Evolutionary conservation across 768 basidiomycete genomes (phyloP).

Genomic region (Tremella yokohamensis): DNA sequence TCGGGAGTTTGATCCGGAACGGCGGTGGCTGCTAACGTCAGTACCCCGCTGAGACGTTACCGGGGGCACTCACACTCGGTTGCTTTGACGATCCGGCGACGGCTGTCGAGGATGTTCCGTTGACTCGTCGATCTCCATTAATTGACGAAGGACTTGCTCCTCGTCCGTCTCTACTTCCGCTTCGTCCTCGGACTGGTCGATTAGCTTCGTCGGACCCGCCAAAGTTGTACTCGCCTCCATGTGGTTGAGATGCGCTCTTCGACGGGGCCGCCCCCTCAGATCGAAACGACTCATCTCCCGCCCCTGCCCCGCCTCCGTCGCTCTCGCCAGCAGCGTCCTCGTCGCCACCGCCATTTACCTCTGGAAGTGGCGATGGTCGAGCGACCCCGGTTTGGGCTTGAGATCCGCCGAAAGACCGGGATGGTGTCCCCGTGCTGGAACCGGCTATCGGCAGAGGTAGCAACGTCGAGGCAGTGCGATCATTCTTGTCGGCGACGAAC

Average conservation of each 20-base stretch:
- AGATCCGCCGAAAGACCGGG: constrained; percentile 1
- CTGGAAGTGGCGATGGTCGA: background rate
- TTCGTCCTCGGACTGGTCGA: constrained; percentile 3
- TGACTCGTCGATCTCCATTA: background rate
- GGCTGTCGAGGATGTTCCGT: background rate
- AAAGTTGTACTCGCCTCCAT: background rate
- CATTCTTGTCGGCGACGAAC: constrained; percentile 83
- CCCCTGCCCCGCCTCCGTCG: constrained; percentile 24
- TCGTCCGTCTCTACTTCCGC: constrained; percentile 5
- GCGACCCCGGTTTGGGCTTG: background rate
- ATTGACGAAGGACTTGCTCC: constrained; percentile 10
- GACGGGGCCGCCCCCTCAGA: constrained; percentile 10
- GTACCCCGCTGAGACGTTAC: background rate
- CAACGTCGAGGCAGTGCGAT: constrained; percentile 46
- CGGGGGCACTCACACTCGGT: background rate
- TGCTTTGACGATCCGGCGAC: background rate
- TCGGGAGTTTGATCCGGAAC: constrained; percentile 20
- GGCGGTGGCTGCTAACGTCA: constrained; percentile 1
- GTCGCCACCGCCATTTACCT: constrained; percentile 21
- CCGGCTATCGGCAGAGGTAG: constrained; percentile 17
- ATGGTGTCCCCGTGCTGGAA: constrained; percentile 2
- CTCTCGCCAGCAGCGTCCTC: constrained; percentile 43
- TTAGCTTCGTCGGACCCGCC: background rate
- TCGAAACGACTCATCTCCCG: constrained; percentile 12
- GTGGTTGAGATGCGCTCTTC: background rate